Conservation (phyloP, 805 yeast species). For the Kluyveromyces wickerhamii region DNA sequence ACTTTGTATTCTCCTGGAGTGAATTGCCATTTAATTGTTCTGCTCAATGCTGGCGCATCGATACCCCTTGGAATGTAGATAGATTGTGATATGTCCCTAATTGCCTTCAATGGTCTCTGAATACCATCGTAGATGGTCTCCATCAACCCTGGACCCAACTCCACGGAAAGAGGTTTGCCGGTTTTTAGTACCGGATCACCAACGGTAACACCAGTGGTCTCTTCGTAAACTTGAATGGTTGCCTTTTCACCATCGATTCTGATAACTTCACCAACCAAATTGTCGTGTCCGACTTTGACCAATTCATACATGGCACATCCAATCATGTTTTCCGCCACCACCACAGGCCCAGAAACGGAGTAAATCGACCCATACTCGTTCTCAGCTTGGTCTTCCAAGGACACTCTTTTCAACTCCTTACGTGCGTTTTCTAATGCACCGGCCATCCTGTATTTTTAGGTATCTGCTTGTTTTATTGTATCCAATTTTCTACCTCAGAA, state of each 20-base stretch:
- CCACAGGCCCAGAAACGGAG: conserved; percentile 97
- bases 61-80: conserved; percentile 99
- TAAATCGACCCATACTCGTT: conserved; percentile 80
- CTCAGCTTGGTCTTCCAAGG: conserved; percentile 68
- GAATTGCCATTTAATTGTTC: conserved; percentile 78
- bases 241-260: conserved; percentile 96
- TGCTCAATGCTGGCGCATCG: conserved; percentile 89
- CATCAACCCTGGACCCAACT: conserved; percentile 98
- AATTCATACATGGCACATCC: conserved; percentile 99
- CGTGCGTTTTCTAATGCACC: conserved; percentile 97
- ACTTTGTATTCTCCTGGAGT: conserved; percentile 64
- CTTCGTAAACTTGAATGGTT: conserved; percentile 98
- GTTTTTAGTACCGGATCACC: conserved; percentile 99
- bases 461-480: too few species aligned
- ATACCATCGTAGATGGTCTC: conserved; percentile 99
- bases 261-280: conserved; percentile 95
- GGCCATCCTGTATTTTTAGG: conserved; percentile 52
- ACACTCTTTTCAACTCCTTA: conserved; percentile 79
- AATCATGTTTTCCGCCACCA: conserved; percentile 96
- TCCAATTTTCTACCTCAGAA: too few species aligned
- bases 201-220: conserved; percentile 97
- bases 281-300: conserved; percentile 96
- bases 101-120: conserved; percentile 95
- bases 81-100: conserved; percentile 78
- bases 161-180: conserved; percentile 98